Evolutionary conservation across 139 green algal species (phyloP).

Genomic region (Trebouxia sp.): DNA sequence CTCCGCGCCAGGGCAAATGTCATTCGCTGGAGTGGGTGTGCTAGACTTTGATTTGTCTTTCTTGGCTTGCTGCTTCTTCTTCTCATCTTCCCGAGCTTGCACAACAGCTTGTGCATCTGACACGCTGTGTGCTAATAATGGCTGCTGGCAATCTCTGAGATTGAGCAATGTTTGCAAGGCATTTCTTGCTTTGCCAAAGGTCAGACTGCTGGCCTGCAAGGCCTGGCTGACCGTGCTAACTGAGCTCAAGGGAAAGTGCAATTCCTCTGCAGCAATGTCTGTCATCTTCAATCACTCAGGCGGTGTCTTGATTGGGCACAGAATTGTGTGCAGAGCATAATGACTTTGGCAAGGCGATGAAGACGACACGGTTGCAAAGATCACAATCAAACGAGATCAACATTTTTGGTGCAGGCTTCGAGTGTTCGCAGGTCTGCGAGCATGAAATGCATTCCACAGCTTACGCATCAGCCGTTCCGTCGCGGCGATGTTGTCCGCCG

Average conservation of each 20-base stretch:
- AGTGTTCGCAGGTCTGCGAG: no score
- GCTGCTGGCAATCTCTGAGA: not conserved
- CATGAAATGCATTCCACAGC: no score
- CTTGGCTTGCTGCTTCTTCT: constrained; percentile 40
- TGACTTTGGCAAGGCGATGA: no score
- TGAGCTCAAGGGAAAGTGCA: not conserved
- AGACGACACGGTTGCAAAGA: no score
- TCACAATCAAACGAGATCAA: no score
- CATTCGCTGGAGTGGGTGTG: constrained; percentile 26
- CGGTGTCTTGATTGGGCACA: no score
- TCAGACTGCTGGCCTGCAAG: constrained; percentile 18
- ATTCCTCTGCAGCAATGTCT: no score
- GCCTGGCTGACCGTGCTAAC: constrained; percentile 31
- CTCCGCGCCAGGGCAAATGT: constrained; percentile 48
- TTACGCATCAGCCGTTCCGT: no score
- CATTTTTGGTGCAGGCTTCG: no score
- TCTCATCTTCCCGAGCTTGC: constrained; percentile 53
- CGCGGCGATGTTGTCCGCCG: no score
- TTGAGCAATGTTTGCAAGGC: not conserved
- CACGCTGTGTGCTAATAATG: constrained; percentile 47
- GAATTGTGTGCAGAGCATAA: no score
- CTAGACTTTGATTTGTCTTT: constrained; percentile 48
- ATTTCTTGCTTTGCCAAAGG: constrained; percentile 1
- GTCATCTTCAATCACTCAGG: not conserved
- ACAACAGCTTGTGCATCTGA: constrained; percentile 52